Percentiles rank a stretch among this genome's conserved stretches.
Evolutionary conservation across 352 stramenopile genomes (phyloP).

Genomic region (Ophiocytium majus): DNA sequence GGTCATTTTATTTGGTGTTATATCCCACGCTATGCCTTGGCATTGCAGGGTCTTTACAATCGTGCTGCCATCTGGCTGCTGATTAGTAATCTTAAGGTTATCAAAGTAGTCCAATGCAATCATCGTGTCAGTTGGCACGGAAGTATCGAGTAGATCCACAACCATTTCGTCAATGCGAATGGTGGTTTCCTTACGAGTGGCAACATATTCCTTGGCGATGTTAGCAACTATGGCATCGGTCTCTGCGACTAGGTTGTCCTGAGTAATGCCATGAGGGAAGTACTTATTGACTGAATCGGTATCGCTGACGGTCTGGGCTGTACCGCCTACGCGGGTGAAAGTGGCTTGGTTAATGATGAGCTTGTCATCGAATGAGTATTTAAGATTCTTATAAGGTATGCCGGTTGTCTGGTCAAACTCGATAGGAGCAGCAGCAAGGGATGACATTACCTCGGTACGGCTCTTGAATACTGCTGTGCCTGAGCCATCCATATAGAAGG

Average conservation of each 20-base stretch:
- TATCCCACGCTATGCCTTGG: conserved; percentile 6
- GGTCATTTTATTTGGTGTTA: neutral
- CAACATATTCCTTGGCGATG: conserved; percentile 8
- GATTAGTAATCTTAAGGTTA: conserved; percentile 12
- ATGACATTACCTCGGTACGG: neutral
- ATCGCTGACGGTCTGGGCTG: neutral
- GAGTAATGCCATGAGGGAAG: conserved; percentile 8
- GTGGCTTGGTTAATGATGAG: conserved; percentile 9
- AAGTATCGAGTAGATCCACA: conserved; percentile 7
- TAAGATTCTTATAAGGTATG: neutral
- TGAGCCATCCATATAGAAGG: neutral
- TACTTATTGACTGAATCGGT: neutral
- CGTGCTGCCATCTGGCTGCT: neutral
- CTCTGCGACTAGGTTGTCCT: no score
- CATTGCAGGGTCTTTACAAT: conserved; percentile 1
- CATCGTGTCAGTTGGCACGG: conserved; percentile 10
- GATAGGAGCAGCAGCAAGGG: neutral
- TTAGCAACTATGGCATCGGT: neutral
- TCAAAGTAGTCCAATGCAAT: conserved; percentile 8
- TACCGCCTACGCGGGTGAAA: neutral
- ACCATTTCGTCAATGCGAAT: neutral
- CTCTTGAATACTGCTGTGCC: conserved; percentile 1
- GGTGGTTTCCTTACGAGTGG: neutral
- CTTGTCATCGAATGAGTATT: conserved; percentile 16
- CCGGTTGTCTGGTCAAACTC: conserved; percentile 8